phyloP scores from a whole-genome alignment of 176 grass and related monocot genomes.

The Zea luxurians region DNA sequence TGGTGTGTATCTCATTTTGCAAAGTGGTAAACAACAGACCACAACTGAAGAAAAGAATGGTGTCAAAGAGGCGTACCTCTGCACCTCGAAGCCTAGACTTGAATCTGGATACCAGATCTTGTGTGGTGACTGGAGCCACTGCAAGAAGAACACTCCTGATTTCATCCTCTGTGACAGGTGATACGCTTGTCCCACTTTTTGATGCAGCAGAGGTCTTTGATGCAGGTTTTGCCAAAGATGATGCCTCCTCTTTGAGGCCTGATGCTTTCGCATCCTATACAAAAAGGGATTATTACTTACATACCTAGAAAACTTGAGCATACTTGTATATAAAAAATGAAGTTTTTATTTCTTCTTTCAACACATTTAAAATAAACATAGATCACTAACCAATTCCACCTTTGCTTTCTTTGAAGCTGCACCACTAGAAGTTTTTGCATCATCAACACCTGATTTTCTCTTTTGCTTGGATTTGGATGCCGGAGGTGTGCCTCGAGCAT shows the following conservation, averaged over 20 bases:
- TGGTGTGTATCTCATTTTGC: not conserved
- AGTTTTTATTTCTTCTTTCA: not conserved
- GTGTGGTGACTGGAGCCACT: conserved; percentile 74
- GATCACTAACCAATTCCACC: conserved; percentile 69
- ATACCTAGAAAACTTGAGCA: not conserved
- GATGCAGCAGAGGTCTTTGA: conserved; percentile 46
- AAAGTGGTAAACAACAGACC: not conserved
- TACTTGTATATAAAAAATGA: conserved; percentile 11
- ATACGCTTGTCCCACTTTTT: conserved; percentile 39
- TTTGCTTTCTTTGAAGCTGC: conserved; percentile 79
- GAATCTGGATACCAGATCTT: conserved; percentile 91
- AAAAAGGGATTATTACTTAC: conserved; percentile 23
- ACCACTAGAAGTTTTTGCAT: conserved; percentile 53
- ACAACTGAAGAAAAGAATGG: not conserved
- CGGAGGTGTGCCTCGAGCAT: conserved; percentile 56
- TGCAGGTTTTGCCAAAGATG: conserved; percentile 54
- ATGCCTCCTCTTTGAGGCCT: conserved; percentile 54
- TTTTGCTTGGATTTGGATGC: conserved; percentile 88
- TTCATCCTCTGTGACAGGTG: conserved; percentile 92
- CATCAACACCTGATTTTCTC: conserved; percentile 76
- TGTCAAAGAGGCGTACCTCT: conserved; percentile 50
- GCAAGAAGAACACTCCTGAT: conserved; percentile 85
- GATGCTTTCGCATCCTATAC: conserved; percentile 56
- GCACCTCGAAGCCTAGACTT: conserved; percentile 77
- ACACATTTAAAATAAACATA: conserved; percentile 5